phyloP scores from a whole-genome alignment of 2,329 filamentous ascomycete species.

The Exutisphaerella laricina region DNA sequence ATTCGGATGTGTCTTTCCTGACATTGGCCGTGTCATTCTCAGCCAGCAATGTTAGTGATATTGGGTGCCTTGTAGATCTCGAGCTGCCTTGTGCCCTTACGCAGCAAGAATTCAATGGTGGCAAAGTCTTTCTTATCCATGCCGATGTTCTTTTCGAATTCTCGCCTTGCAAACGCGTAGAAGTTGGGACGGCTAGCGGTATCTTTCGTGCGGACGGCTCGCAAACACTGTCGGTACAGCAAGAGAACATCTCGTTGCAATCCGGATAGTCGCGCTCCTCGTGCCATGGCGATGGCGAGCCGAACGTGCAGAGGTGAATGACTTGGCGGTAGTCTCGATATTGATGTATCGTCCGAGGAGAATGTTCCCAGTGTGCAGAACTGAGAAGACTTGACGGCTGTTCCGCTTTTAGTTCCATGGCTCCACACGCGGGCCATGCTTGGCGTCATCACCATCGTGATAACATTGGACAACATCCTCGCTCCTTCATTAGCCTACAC shows the following conservation, averaged over 20 bases:
- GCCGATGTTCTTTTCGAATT: constrained; percentile 66
- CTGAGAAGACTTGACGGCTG: too few species aligned
- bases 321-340: too few species aligned
- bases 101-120: constrained; percentile 76
- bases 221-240: constrained; percentile 80
- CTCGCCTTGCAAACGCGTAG: constrained; percentile 39
- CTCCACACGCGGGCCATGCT: not conserved
- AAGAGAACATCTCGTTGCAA: constrained; percentile 83
- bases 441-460: not conserved
- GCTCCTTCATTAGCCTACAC: too few species aligned
- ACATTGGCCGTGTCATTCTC: too few species aligned
- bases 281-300: constrained; percentile 33
- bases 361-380: too few species aligned
- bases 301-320: too few species aligned
- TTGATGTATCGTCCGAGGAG: too few species aligned
- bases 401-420: too few species aligned
- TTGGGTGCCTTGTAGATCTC: constrained; percentile 75
- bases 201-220: constrained; percentile 76
- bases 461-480: too few species aligned
- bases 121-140: constrained; percentile 80
- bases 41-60: constrained; percentile 63
- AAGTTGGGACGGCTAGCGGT: constrained; percentile 32
- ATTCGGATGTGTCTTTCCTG: too few species aligned
- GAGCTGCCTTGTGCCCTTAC: constrained; percentile 75
- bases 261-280: constrained; percentile 58